Percentiles rank a stretch among this genome's conserved stretches.
Evolutionary conservation across 2,329 filamentous ascomycete genomes (phyloP).

Genomic region (Periconia macrospinosa): DNA sequence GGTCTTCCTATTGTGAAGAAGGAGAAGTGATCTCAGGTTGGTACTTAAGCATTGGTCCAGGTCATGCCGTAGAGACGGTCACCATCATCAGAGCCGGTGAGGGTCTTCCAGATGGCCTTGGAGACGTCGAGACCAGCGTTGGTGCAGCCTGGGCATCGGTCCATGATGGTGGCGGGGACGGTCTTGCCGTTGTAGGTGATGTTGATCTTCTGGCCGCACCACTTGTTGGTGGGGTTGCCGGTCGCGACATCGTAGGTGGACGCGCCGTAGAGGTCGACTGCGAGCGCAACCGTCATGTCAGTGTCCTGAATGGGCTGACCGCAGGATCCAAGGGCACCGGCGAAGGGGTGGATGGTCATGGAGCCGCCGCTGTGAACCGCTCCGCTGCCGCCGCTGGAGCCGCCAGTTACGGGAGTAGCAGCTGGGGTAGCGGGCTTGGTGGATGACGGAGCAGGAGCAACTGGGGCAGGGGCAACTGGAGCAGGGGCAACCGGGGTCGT

Average conservation of each 20-base stretch:
- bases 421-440: constrained; percentile 3
- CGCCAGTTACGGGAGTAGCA: background rate
- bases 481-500: constrained; percentile 3
- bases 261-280: constrained; percentile 25
- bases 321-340: constrained; percentile 32
- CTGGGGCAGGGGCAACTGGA: background rate
- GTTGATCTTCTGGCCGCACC: constrained; percentile 38
- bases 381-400: constrained; percentile 8
- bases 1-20: constrained; percentile 17
- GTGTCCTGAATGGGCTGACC: constrained; percentile 26
- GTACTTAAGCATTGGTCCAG: constrained; percentile 26
- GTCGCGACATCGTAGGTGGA: constrained; percentile 35
- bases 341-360: constrained; percentile 40
- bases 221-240: constrained; percentile 34
- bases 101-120: constrained; percentile 28
- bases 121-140: constrained; percentile 35
- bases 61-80: constrained; percentile 27
- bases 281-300: constrained; percentile 33
- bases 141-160: constrained; percentile 39
- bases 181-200: constrained; percentile 34
- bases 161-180: constrained; percentile 32
- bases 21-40: background rate
- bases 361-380: constrained; percentile 25
- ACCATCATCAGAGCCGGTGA: constrained; percentile 18
- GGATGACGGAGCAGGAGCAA: constrained; percentile 6